Conservation (phyloP, 208 protist genomes). For the Leishmania amazonensis region DNA sequence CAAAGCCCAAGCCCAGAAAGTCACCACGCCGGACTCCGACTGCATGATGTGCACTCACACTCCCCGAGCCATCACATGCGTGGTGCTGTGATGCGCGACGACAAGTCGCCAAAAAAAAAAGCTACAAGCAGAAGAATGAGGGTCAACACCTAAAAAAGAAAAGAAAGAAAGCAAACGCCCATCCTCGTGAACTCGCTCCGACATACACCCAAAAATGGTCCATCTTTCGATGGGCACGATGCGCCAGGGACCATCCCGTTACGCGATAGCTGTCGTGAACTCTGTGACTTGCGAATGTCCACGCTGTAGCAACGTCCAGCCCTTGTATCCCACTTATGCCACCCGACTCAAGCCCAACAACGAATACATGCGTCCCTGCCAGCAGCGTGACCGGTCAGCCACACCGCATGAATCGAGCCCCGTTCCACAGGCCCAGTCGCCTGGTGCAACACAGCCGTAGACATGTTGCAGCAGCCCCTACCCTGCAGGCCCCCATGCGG, state of each 20-base stretch:
- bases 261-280: too few relatives aligned
- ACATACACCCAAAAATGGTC: too few relatives aligned
- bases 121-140: not conserved
- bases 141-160: not conserved
- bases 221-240: not conserved
- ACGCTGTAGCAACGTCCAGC: not conserved
- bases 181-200: not conserved
- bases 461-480: not conserved
- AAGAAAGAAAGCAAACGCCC: not conserved
- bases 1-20: not conserved
- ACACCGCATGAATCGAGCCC: not conserved
- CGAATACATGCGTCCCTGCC: not conserved
- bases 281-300: not conserved
- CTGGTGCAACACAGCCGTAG: not conserved
- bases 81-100: not conserved
- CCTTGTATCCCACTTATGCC: not conserved
- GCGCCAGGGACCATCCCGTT: too few relatives aligned
- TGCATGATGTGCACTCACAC: not conserved
- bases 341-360: not conserved
- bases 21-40: not conserved
- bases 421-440: not conserved
- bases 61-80: not conserved
- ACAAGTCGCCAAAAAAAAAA: not conserved
- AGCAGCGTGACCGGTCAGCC: too few relatives aligned
- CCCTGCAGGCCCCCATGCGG: not conserved